Evolutionary conservation across 1,139 yeast genomes (phyloP).

Genomic region (Saccharomyces hybrid): DNA sequence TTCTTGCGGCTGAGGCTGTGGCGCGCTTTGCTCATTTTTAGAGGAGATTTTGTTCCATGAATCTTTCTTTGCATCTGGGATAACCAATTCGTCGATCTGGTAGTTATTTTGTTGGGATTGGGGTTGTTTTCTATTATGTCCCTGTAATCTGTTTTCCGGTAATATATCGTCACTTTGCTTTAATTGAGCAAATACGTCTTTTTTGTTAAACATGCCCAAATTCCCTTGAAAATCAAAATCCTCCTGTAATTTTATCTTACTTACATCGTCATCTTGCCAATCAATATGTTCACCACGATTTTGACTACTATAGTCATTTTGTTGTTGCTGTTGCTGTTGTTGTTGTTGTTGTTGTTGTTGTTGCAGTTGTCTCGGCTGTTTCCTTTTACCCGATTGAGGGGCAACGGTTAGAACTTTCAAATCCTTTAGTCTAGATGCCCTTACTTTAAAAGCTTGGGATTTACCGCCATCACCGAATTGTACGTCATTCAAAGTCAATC

Average conservation of each 20-base stretch:
- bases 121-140: slow-evolving; percentile 50
- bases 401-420: slow-evolving; percentile 31
- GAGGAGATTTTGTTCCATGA: slow-evolving; percentile 42
- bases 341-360: too few species aligned
- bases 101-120: slow-evolving; percentile 36
- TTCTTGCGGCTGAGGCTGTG: not conserved
- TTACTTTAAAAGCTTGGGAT: slow-evolving; percentile 30
- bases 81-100: slow-evolving; percentile 68
- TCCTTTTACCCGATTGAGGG: slow-evolving; percentile 16
- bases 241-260: slow-evolving; percentile 42
- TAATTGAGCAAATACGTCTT: slow-evolving; percentile 69
- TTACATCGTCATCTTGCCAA: slow-evolving; percentile 47
- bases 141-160: slow-evolving; percentile 60
- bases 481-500: slow-evolving; percentile 29
- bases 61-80: slow-evolving; percentile 42
- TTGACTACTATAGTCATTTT: slow-evolving; percentile 1
- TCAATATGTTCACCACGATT: slow-evolving; percentile 29
- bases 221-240: slow-evolving; percentile 88
- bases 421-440: slow-evolving; percentile 30
- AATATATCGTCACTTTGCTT: slow-evolving; percentile 54
- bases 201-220: slow-evolving; percentile 75
- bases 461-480: slow-evolving; percentile 30
- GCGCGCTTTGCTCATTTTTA: slow-evolving; percentile 4
- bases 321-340: not conserved
- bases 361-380: slow-evolving; percentile 10